Evolutionary conservation across 495 filamentous ascomycete species (phyloP), one percentile per base, ranked within the genome.

Genomic region (Podospora conica): DNA sequence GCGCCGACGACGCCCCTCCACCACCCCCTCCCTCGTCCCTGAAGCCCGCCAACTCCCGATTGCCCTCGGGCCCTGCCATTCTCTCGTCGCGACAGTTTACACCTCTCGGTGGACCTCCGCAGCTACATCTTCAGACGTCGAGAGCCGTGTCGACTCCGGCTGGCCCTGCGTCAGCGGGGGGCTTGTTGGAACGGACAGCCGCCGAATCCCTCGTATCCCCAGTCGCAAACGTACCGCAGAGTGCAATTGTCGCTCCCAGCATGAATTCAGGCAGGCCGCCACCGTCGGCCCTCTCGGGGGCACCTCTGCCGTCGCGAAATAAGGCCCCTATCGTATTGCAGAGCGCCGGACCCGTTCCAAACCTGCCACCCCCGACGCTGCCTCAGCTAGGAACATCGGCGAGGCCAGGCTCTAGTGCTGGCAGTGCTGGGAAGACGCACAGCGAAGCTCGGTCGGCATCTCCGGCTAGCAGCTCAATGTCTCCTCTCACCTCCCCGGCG

Each of bases 361-460:
- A 77, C 7, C 72, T 84, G 68, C 85, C 87, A 33, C 80, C 84
- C 8, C 79, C 86, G 11, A 86, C 18, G 40, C 5, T 48, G 40
- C 40, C 67, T 12, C 55, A 12, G 9, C 60, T 60, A 27, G 74
- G 74, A 3, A 69, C 70, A 31, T 63, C 63, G 23, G 60, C 55
- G 15, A 63, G 64, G 25, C 54, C 65, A 61, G 55, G 54, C 29
- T 55, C 72, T 24, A 63, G 69, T 27, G 61, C 74, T 18, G 66
- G 69, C 10, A 69, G 68, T 22, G 67, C n/a, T 58, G 29, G 70
- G 21, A 73, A 68, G 53, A 73, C 77, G 53, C 75, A 73, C 75
- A 33, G 58, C 31, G 73, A 71, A 9, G 69, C 70, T 27, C 71
- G 75, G 66, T 66, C 78, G 9, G 61, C 73, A n/a, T 79, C 81